phyloP scores from a whole-genome alignment of 176 grass and related monocot genomes.

The Hordeum marinum region DNA sequence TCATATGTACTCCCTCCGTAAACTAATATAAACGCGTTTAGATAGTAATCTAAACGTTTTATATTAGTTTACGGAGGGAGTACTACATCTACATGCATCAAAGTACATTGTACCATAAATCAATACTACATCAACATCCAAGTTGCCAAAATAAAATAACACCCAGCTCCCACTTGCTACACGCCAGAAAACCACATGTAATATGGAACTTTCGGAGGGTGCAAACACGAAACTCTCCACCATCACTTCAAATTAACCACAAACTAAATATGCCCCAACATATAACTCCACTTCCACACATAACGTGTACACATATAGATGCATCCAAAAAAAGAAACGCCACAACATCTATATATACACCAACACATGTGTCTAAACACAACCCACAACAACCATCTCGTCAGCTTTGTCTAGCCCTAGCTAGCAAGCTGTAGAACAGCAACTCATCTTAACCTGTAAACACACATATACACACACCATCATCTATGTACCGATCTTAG shows the following conservation, averaged over 20 bases:
- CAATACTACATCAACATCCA: conserved; percentile 20
- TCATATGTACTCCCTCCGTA: neutral
- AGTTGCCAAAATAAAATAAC: neutral
- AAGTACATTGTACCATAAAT: conserved; percentile 12
- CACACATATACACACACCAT: neutral
- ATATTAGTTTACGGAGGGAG: no score
- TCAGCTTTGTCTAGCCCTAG: conserved; percentile 13
- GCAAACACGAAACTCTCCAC: neutral
- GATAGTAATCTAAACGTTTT: no score
- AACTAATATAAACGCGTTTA: no score
- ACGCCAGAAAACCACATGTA: neutral
- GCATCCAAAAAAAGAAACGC: conserved; percentile 22
- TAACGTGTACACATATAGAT: neutral
- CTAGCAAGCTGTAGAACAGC: neutral
- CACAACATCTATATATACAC: conserved; percentile 15
- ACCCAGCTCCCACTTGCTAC: neutral
- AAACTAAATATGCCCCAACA: neutral
- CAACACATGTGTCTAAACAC: neutral
- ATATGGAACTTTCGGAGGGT: neutral
- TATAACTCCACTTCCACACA: neutral
- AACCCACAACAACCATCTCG: neutral
- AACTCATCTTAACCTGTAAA: neutral
- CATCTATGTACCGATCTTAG: neutral
- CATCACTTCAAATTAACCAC: no score
- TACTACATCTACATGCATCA: neutral